These are phyloP conservation scores for Oxalis stricta DNA, from an alignment of 441 rosid genomes.

Conservation along the genomic window DNA sequence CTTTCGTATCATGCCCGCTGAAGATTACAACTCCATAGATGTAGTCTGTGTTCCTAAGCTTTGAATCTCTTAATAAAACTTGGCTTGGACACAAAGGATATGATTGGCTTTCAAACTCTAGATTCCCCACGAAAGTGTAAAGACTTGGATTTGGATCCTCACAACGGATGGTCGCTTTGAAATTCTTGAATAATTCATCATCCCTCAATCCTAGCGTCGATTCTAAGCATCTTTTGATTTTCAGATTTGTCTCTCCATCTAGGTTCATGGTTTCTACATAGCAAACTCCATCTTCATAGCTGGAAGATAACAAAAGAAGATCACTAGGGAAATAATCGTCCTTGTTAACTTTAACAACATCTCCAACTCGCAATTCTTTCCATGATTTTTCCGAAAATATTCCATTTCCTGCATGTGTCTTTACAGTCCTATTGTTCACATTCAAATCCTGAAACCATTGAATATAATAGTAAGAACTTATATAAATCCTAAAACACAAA, in stretches of 20 bases:
- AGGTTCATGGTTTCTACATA: conserved; percentile 81
- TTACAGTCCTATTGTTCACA: conserved; percentile 32
- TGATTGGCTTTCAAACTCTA: conserved; percentile 31
- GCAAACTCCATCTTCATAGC: conserved; percentile 66
- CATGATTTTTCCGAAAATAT: conserved; percentile 31
- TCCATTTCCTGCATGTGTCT: conserved; percentile 37
- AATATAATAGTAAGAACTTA: neutral
- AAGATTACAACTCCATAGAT: conserved; percentile 56
- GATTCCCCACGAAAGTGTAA: conserved; percentile 56
- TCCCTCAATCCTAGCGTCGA: conserved; percentile 28
- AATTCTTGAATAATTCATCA: conserved; percentile 24
- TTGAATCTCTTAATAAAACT: conserved; percentile 58
- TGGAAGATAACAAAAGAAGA: conserved; percentile 49
- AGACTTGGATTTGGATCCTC: conserved; percentile 72
- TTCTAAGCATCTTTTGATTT: conserved; percentile 47
- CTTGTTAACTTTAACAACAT: conserved; percentile 47
- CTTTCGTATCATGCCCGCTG: conserved; percentile 64
- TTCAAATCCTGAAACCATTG: conserved; percentile 30
- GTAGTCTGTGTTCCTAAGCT: conserved; percentile 58
- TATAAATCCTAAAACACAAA: neutral
- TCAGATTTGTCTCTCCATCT: conserved; percentile 71
- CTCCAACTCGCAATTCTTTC: conserved; percentile 52
- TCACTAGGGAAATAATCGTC: conserved; percentile 57
- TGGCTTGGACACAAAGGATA: conserved; percentile 47
- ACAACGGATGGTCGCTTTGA: conserved; percentile 33